phyloP scores from a whole-genome alignment of 2,329 filamentous ascomycete species.

The Pseudocercospora cruenta region DNA sequence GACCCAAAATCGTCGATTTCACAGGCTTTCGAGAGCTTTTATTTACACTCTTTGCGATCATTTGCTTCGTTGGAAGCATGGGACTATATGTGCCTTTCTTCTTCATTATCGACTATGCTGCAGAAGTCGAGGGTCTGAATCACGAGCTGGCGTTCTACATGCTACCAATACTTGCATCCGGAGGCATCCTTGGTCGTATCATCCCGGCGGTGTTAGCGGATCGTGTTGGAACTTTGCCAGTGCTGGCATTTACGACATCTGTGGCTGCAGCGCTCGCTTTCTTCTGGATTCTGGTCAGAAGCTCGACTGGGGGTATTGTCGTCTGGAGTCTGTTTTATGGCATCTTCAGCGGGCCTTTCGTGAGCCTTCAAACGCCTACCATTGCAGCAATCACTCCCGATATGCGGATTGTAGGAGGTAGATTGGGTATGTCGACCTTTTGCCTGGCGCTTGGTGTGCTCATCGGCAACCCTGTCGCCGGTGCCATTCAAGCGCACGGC shows the following conservation, averaged over 20 bases:
- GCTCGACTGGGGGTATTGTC: slow-evolving; percentile 38
- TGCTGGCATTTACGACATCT: slow-evolving; percentile 43
- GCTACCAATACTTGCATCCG: slow-evolving; percentile 67
- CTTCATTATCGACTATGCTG: slow-evolving; percentile 62
- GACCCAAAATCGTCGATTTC: slow-evolving; percentile 44
- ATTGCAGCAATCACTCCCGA: slow-evolving; percentile 18
- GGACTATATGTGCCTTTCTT: slow-evolving; percentile 54
- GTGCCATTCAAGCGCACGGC: slow-evolving; percentile 18
- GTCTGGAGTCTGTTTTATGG: slow-evolving; percentile 48
- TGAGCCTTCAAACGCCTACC: slow-evolving; percentile 47
- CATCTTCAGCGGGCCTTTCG: slow-evolving; percentile 49
- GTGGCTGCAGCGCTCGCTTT: slow-evolving; percentile 29
- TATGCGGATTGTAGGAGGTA: slow-evolving; percentile 27
- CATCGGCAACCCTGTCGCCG: slow-evolving; percentile 32
- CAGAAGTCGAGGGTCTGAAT: background rate
- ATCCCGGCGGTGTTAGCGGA: slow-evolving; percentile 50
- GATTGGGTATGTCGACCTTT: slow-evolving; percentile 33
- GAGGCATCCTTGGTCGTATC: slow-evolving; percentile 50
- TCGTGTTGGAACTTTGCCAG: slow-evolving; percentile 49
- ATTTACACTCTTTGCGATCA: slow-evolving; percentile 23
- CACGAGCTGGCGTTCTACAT: slow-evolving; percentile 38
- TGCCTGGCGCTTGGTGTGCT: slow-evolving; percentile 29
- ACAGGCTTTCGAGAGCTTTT: slow-evolving; percentile 42
- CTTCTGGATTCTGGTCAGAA: slow-evolving; percentile 41
- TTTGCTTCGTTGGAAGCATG: slow-evolving; percentile 46